Base-by-base conservation (phyloP, 352 stramenopile genomes). In the Peronospora tabacina region DNA sequence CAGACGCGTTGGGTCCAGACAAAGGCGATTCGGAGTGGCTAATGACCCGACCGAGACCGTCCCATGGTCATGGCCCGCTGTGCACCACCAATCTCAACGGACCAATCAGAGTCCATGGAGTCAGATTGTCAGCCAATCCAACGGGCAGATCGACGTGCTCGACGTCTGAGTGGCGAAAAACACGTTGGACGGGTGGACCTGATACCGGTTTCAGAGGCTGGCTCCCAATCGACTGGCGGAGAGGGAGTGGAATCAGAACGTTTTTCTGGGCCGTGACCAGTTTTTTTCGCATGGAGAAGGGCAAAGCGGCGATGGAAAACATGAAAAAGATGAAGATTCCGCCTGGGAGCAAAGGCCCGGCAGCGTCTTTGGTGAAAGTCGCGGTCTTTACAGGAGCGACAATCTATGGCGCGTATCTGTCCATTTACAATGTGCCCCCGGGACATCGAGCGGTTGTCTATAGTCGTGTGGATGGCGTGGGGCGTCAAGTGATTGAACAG, bases 301-400 rank as follows among this genome's bases (percentile, higher is more conserved):
- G 76, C 44, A 90, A 88, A 68, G 68, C 79, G 37, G 75, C 79
- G 38, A 87, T 89, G 72, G 81, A 93, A 64, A 93, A 91, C 57
- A 89, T 93, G 72, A 90, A 90, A 64, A 90, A 90, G 58, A 85
- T 90, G 40, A 88, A 88, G 64, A 85, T 90, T 69, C 80, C 80
- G 50, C 74, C 77, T 32, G 73, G 74, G 39, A 68, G 68, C 35
- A 78, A 75, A 20, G 63, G 76, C 20, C 82, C 82, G 4, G 63
- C 65, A 15, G 51, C 66, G 3, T 72, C 77, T 44, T 63, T 93
- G 39, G 47, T 58, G 43, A 87, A 90, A 67, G 66, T 88, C 19
- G 68, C 72, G 11, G 65, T 74, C 0, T 60, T 87, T 49, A 74
- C 71, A 11, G 82, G 80, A 15, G 69, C 73, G 15, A 71, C 79